phyloP scores from a whole-genome alignment of 2,329 filamentous ascomycete species.

The Aspergillus sp. region DNA sequence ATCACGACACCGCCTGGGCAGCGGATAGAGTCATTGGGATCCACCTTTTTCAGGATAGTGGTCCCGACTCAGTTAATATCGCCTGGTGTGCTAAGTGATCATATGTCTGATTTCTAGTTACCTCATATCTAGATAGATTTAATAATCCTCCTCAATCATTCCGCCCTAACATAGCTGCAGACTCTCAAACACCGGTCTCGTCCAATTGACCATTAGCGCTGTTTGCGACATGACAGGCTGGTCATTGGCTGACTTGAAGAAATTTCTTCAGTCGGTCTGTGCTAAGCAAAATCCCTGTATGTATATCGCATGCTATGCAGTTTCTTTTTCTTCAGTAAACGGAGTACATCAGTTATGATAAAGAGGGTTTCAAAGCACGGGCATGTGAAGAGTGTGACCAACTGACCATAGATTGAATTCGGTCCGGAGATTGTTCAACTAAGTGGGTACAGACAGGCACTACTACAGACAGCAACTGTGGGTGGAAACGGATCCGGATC shows the following conservation, averaged over 20 bases:
- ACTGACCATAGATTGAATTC: not conserved
- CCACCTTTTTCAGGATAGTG: no score
- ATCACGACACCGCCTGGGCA: no score
- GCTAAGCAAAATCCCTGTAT: not conserved
- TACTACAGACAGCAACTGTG: not conserved
- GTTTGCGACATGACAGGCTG: not conserved
- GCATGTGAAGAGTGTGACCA: not conserved
- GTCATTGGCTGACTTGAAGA: not conserved
- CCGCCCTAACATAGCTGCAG: not conserved
- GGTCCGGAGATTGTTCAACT: not conserved
- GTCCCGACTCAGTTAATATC: no score
- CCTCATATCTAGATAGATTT: no score
- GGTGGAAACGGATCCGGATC: not conserved
- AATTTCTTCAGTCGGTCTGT: not conserved
- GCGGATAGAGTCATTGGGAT: no score
- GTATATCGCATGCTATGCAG: not conserved
- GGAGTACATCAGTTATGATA: no score
- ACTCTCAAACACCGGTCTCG: not conserved
- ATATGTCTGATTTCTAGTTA: no score
- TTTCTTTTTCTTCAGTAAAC: no score
- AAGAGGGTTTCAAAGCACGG: not conserved
- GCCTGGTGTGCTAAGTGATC: no score
- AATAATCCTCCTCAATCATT: not conserved
- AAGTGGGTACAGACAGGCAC: not conserved
- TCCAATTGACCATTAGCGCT: not conserved